Evolutionary conservation across 495 filamentous ascomycete species (phyloP).

Genomic region (Penicillium antarcticum): DNA sequence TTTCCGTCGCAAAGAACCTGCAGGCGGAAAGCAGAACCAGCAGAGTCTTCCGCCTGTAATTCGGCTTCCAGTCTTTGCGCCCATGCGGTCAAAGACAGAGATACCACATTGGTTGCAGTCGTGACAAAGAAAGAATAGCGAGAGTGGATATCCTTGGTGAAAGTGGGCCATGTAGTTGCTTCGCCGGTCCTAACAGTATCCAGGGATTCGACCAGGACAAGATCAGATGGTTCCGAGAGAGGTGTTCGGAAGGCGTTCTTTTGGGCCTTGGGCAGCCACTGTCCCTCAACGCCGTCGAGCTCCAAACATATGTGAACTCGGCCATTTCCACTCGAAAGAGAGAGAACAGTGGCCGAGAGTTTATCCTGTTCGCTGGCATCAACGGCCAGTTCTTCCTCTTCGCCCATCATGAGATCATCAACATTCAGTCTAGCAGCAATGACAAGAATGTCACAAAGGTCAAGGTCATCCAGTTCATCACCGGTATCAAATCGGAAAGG

Average conservation of each 20-base stretch:
- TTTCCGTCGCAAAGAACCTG: constrained; percentile 63
- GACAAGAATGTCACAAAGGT: constrained; percentile 62
- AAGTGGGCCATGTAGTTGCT: constrained; percentile 62
- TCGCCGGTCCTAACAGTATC: constrained; percentile 60
- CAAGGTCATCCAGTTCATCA: constrained; percentile 64
- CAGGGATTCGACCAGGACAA: constrained; percentile 52
- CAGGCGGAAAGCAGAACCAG: constrained; percentile 70
- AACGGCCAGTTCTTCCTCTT: constrained; percentile 44
- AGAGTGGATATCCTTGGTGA: constrained; percentile 68
- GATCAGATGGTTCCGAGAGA: constrained; percentile 38
- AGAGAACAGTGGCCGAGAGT: constrained; percentile 69
- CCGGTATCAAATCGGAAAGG: constrained; percentile 71
- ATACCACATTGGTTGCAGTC: constrained; percentile 63
- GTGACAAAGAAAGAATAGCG: constrained; percentile 80
- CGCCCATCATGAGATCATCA: constrained; percentile 51
- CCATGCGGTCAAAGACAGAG: constrained; percentile 71
- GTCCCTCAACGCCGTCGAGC: constrained; percentile 73
- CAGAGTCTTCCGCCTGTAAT: constrained; percentile 58
- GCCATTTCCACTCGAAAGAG: constrained; percentile 68
- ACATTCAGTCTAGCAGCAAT: constrained; percentile 50
- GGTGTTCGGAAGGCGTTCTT: constrained; percentile 39
- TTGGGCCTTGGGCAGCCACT: constrained; percentile 72
- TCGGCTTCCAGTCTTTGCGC: constrained; percentile 73
- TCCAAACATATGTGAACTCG: constrained; percentile 77
- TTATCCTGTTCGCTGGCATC: constrained; percentile 60